Conservation (phyloP, 768 basidiomycete genomes). For the Boletus sp. region DNA sequence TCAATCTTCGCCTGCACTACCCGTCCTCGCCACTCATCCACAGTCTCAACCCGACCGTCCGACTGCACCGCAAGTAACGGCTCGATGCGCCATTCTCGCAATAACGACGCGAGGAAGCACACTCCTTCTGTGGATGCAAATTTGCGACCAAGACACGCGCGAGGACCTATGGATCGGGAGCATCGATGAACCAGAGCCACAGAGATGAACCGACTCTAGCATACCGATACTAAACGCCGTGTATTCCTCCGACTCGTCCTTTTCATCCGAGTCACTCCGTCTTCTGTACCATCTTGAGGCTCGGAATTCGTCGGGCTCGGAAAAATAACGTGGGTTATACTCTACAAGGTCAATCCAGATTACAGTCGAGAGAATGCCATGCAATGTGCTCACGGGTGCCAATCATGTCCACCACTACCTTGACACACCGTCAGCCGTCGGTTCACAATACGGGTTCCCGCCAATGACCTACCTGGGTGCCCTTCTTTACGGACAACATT, state of each 20-base stretch:
- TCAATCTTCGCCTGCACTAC: conserved; percentile 19
- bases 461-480: conserved; percentile 13
- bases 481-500: conserved; percentile 23
- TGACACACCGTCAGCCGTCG: neutral
- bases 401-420: conserved; percentile 30
- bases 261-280: conserved; percentile 1
- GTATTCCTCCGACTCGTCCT: conserved; percentile 17
- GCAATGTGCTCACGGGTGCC: conserved; percentile 23
- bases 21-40: conserved; percentile 23
- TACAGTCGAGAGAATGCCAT: neutral
- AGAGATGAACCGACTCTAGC: neutral
- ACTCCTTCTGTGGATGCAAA: conserved; percentile 54
- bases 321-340: conserved; percentile 35
- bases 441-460: neutral
- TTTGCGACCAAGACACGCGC: conserved; percentile 51
- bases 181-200: neutral
- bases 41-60: conserved; percentile 12
- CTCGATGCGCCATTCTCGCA: conserved; percentile 52
- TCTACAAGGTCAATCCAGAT: conserved; percentile 24
- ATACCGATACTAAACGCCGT: conserved; percentile 26
- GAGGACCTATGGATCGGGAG: conserved; percentile 36
- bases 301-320: conserved; percentile 35
- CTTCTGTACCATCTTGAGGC: conserved; percentile 38
- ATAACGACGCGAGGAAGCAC: conserved; percentile 47
- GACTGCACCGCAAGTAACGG: conserved; percentile 33